Conservation (phyloP, 768 basidiomycete genomes). For the Termitomyces sp. region DNA sequence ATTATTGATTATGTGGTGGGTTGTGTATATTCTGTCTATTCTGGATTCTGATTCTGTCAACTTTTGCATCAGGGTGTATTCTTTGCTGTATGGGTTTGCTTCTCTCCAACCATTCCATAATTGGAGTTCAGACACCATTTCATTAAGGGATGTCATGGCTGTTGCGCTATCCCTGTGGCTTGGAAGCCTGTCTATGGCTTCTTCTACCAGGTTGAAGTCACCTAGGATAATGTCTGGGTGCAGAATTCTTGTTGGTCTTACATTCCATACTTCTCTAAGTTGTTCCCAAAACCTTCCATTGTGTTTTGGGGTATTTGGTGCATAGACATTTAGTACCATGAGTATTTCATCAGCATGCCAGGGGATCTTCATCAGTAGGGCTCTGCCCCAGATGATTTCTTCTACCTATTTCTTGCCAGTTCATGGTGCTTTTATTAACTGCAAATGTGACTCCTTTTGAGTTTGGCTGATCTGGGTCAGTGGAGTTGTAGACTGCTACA, state of each 20-base stretch:
- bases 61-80: not conserved
- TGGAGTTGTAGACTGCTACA: not conserved
- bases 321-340: not conserved
- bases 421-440: not conserved
- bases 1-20: not conserved
- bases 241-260: not conserved
- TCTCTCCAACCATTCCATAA: not conserved
- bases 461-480: not conserved
- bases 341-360: not conserved
- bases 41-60: not conserved
- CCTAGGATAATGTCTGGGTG: not conserved
- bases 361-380: not conserved
- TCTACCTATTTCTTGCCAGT: no score
- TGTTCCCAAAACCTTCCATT: not conserved
- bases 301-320: not conserved
- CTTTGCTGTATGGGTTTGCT: not conserved
- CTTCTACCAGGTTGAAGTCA: not conserved
- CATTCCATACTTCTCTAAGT: not conserved
- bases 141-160: not conserved
- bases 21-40: not conserved
- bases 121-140: not conserved
- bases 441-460: not conserved
- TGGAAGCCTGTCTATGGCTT: not conserved
- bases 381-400: not conserved
- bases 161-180: no score